Evolutionary conservation across 441 rosid genomes (phyloP).

Genomic region (Biscutella laevigata): DNA sequence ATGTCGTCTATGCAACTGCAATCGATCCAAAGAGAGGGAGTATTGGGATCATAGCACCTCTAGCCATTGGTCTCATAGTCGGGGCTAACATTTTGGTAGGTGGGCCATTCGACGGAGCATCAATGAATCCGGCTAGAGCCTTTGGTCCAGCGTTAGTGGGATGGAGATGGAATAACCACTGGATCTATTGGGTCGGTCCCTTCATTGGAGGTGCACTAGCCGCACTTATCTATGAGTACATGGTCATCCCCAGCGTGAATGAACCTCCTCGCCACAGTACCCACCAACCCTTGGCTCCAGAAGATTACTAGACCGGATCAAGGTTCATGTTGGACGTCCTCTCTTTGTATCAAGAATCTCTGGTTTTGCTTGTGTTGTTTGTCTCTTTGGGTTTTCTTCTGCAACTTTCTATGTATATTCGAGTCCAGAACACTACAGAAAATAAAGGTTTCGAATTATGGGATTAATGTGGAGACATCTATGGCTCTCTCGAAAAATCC

Average conservation of each 20-base stretch:
- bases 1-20: slow-evolving; percentile 52
- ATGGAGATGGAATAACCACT: slow-evolving; percentile 77
- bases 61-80: slow-evolving; percentile 51
- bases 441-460: slow-evolving; percentile 1
- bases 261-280: slow-evolving; percentile 28
- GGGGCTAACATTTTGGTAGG: slow-evolving; percentile 72
- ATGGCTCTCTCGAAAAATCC: not conserved
- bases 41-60: slow-evolving; percentile 58
- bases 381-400: not conserved
- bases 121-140: slow-evolving; percentile 76
- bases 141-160: slow-evolving; percentile 78
- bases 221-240: slow-evolving; percentile 52
- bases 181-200: slow-evolving; percentile 86
- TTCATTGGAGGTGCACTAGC: slow-evolving; percentile 60
- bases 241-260: slow-evolving; percentile 41
- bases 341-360: not conserved
- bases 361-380: slow-evolving; percentile 14
- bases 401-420: slow-evolving; percentile 12
- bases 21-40: slow-evolving; percentile 73
- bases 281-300: slow-evolving; percentile 75
- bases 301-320: slow-evolving; percentile 46
- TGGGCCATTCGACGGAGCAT: slow-evolving; percentile 70
- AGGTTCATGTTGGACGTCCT: not conserved
- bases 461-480: not conserved
- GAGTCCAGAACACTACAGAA: not conserved